Conservation (phyloP, 305 asterid genomes). For the Salvia sclarea region DNA sequence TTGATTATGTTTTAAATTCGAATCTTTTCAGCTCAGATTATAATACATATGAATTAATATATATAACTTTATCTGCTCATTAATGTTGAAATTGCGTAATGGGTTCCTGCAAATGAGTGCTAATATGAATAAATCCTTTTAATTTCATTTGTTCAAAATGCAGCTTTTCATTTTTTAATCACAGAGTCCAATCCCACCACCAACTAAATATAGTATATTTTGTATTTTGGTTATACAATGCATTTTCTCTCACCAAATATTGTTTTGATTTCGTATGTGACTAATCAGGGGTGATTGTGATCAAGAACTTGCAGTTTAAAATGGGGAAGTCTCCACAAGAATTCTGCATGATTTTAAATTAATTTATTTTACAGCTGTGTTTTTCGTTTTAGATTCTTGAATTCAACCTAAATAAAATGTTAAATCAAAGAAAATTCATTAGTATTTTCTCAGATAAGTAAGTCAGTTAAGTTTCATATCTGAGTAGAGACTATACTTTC, state of each 20-base stretch:
- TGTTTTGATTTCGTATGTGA: too few relatives aligned
- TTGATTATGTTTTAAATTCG: not conserved
- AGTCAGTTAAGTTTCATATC: too few relatives aligned
- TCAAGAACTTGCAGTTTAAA: too few relatives aligned
- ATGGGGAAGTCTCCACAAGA: too few relatives aligned
- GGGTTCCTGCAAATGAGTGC: not conserved
- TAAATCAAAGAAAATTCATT: too few relatives aligned
- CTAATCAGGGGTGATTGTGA: not conserved
- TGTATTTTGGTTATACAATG: too few relatives aligned
- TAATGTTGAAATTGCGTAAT: not conserved
- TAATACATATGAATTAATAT: not conserved
- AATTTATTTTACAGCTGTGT: too few relatives aligned
- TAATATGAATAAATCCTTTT: not conserved
- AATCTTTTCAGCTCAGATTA: not conserved
- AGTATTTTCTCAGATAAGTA: too few relatives aligned
- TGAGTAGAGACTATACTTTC: not conserved
- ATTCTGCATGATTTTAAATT: too few relatives aligned
- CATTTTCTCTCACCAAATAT: not conserved
- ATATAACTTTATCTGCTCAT: constrained; percentile 4
- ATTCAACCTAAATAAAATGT: too few relatives aligned
- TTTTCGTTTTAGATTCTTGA: too few relatives aligned
- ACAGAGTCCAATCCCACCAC: not conserved
- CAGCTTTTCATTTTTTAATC: not conserved
- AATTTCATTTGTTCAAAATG: not conserved
- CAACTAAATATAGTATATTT: not conserved